Evolutionary conservation across 2,329 filamentous ascomycete species (phyloP), one percentile per base, ranked within the genome.

Genomic region (Aspergillus niger): DNA sequence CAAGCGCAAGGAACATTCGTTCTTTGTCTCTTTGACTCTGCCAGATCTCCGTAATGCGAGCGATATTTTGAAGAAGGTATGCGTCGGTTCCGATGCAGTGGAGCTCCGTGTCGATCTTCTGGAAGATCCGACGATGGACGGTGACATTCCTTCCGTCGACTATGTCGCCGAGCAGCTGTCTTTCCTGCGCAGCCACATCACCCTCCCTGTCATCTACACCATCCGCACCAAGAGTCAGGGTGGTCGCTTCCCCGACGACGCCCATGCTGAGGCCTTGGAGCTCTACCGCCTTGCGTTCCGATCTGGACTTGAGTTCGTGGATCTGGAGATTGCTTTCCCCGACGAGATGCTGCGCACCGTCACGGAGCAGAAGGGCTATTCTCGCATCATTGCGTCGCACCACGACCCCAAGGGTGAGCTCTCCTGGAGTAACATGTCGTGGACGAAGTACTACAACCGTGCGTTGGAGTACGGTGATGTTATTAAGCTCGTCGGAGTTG

Each of bases 91-190:
- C 7, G 94, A 99, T 77, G 95, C 94, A 3, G 91, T 98, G 10
- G 95, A 99, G 76, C 79, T 99, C 55, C 87, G 95, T n/a, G 91
- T 97, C 3, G 95, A 99, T 77, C 81, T 99, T 44, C 84, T 99
- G 15, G 84, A 90, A 63, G 90, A 97, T 70, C 86, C 88, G 5
- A 82, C 86, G 3, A 80, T 80, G 11, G 73, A 80, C 20, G 79
- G 80, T 50, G 85, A 83, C 0, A 79, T 89, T 55, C 86, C 88
- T 8, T 83, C 85, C 0, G 78, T 87, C 0, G 92, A 96, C 60
- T 96, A 90, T 63, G 85, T 99, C 36, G 86, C 88, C 50, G 86
- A 90, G 26, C 93, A 99, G 70, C 83, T 98, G 41, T 89, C 93
- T 1, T 81, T 92, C 58, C 81, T 99, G 26, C 87, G 94, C 55